Evolutionary conservation across 192 early-diverging fungal species (phyloP).

Genomic region (Kappamyces sp.): DNA sequence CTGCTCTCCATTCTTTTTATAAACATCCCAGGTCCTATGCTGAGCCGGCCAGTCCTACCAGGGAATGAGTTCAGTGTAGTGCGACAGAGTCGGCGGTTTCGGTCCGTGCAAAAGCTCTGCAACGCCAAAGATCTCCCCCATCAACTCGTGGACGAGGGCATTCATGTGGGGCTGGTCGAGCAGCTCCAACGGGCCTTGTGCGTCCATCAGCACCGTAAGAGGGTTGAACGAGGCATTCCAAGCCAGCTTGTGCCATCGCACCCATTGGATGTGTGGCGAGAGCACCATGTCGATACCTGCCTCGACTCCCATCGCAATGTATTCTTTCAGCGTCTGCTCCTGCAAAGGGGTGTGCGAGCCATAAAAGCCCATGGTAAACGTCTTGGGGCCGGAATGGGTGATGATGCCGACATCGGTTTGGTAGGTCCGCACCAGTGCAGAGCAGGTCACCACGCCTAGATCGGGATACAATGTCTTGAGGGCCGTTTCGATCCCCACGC

Average conservation of each 20-base stretch:
- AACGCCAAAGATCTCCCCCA: conserved; percentile 22
- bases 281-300: neutral
- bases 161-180: conserved; percentile 12
- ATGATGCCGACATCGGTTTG: conserved; percentile 21
- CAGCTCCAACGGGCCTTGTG: conserved; percentile 18
- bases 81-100: no score
- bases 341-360: neutral
- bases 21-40: conserved; percentile 27
- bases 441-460: conserved; percentile 14
- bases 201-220: conserved; percentile 21
- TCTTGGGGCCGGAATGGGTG: conserved; percentile 6
- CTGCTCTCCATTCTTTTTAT: conserved; percentile 15
- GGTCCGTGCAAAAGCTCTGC: neutral
- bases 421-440: conserved; percentile 18
- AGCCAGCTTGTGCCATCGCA: conserved; percentile 30
- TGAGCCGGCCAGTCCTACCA: conserved; percentile 21
- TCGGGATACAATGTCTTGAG: conserved; percentile 7
- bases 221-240: conserved; percentile 35
- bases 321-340: neutral
- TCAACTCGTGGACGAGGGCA: conserved; percentile 15
- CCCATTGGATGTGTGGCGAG: conserved; percentile 15
- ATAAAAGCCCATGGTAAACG: neutral
- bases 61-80: conserved; percentile 7
- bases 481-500: conserved; percentile 25
- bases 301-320: neutral